Conservation (phyloP, 2,329 filamentous ascomycete genomes). For the Truncatella angustata region DNA sequence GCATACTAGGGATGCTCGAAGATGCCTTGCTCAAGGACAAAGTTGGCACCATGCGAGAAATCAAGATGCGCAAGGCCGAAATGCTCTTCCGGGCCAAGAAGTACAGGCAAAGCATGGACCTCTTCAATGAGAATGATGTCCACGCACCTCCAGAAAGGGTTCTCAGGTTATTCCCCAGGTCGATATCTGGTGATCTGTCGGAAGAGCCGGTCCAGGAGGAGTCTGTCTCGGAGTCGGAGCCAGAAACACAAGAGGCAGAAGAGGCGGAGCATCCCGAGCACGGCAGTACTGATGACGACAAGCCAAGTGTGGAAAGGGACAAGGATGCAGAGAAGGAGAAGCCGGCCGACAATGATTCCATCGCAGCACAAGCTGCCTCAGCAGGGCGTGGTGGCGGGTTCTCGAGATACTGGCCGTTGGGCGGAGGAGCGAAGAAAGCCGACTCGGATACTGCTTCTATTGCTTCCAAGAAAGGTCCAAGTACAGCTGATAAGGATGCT, state of each 20-base stretch:
- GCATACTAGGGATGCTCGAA: slow-evolving; percentile 83
- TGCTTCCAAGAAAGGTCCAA: slow-evolving; percentile 52
- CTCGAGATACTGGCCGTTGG: slow-evolving; percentile 50
- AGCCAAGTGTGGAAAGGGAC: slow-evolving; percentile 22
- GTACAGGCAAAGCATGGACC: slow-evolving; percentile 81
- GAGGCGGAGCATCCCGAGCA: slow-evolving; percentile 32
- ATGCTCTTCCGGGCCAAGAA: slow-evolving; percentile 77
- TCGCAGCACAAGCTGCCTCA: slow-evolving; percentile 26
- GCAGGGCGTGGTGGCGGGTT: slow-evolving; percentile 45
- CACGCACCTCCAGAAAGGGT: slow-evolving; percentile 87
- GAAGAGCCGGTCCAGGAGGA: slow-evolving; percentile 45
- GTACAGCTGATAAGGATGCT: slow-evolving; percentile 40
- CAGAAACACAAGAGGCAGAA: slow-evolving; percentile 34
- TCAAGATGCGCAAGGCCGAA: slow-evolving; percentile 91
- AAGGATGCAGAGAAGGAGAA: too few relatives aligned
- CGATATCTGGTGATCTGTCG: slow-evolving; percentile 81
- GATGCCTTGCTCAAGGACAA: slow-evolving; percentile 88
- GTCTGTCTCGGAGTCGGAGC: slow-evolving; percentile 43
- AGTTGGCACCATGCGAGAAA: slow-evolving; percentile 72
- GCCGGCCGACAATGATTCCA: too few relatives aligned
- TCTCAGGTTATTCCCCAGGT: slow-evolving; percentile 76
- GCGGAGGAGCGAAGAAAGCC: slow-evolving; percentile 39
- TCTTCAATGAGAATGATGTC: slow-evolving; percentile 82
- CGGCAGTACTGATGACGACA: slow-evolving; percentile 30
- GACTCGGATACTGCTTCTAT: slow-evolving; percentile 59